A percentile compares a stretch with the other conserved stretches of the same genome.
Evolutionary conservation across 2,329 filamentous ascomycete genomes (phyloP).

Genomic region (Calonectria honghensis): DNA sequence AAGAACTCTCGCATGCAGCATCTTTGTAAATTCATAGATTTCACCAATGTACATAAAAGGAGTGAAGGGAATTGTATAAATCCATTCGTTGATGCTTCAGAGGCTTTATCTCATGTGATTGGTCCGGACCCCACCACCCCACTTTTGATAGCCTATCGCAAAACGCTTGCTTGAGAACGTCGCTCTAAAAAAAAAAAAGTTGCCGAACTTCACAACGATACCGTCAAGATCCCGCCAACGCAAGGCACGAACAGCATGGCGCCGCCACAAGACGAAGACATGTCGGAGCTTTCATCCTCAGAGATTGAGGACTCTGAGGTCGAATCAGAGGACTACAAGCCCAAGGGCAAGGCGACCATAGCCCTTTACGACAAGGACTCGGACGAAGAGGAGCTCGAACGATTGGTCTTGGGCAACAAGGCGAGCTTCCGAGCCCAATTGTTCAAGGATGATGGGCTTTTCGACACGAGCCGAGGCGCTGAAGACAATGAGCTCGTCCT

Average conservation of each 20-base stretch:
- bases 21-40: conserved; percentile 36
- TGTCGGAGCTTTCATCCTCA: conserved; percentile 54
- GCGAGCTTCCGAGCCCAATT: conserved; percentile 87
- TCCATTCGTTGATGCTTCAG: conserved; percentile 45
- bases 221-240: conserved; percentile 41
- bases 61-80: background rate
- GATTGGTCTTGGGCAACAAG: conserved; percentile 90
- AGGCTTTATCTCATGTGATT: conserved; percentile 53
- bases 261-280: conserved; percentile 55
- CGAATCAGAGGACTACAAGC: conserved; percentile 54
- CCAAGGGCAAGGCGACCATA: conserved; percentile 56
- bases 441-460: conserved; percentile 71
- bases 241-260: conserved; percentile 55
- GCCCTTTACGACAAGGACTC: conserved; percentile 80
- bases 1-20: conserved; percentile 58
- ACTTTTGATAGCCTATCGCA: conserved; percentile 45
- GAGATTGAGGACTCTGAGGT: conserved; percentile 55
- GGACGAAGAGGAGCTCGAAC: conserved; percentile 89
- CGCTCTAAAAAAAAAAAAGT: conserved; percentile 58
- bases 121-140: conserved; percentile 39
- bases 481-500: conserved; percentile 59
- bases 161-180: conserved; percentile 52
- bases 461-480: conserved; percentile 57
- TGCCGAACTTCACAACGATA: conserved; percentile 48
- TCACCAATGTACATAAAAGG: background rate